Percentiles rank a stretch among this genome's conserved stretches.
Evolutionary conservation across 2,329 filamentous ascomycete genomes (phyloP).

Genomic region (Ophiostoma ips): DNA sequence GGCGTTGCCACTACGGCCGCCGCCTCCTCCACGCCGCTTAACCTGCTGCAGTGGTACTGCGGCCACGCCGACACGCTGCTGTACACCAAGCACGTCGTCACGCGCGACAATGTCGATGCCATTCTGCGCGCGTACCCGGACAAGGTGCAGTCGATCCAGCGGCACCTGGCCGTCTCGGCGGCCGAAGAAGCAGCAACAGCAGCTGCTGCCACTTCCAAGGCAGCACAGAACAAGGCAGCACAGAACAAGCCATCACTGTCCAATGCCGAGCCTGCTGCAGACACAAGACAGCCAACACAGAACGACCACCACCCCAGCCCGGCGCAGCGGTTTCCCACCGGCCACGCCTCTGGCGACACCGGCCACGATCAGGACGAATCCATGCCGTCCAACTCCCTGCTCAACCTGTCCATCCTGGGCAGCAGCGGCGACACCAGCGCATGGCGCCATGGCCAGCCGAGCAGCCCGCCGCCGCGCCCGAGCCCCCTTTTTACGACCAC

Average conservation of each 20-base stretch:
- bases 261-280: no score
- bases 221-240: no score
- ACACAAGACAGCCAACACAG: no score
- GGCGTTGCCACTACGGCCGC: no score
- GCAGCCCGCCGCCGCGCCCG: background rate
- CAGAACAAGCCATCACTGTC: no score
- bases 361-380: background rate
- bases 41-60: slow-evolving; percentile 27
- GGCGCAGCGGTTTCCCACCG: background rate
- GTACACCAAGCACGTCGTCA: slow-evolving; percentile 18
- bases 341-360: no score
- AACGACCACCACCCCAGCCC: background rate
- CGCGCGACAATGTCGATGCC: slow-evolving; percentile 7
- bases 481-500: background rate
- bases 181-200: no score
- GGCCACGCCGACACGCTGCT: slow-evolving; percentile 13
- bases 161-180: background rate
- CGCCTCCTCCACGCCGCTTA: background rate
- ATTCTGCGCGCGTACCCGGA: slow-evolving; percentile 11
- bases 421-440: slow-evolving; percentile 2
- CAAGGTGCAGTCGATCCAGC: slow-evolving; percentile 3
- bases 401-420: background rate
- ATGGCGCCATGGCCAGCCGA: slow-evolving; percentile 8
- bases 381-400: background rate
- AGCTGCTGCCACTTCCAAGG: no score